These are phyloP conservation scores for Mortierella sp. DNA, from an alignment of 371 early-diverging fungal species.

Conservation along the genomic window DNA sequence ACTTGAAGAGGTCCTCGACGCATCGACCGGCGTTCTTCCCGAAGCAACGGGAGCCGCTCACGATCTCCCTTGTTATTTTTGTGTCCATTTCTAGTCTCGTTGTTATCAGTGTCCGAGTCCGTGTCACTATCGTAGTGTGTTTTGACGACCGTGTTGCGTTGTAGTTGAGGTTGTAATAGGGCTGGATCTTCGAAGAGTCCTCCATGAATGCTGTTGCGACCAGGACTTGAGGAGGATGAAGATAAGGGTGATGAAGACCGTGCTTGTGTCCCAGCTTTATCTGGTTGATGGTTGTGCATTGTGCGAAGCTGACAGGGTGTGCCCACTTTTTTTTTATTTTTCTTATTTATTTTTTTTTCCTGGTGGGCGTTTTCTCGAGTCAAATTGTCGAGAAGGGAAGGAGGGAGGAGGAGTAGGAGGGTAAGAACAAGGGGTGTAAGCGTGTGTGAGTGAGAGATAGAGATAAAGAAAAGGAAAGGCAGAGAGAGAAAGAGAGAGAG, in stretches of 20 bases:
- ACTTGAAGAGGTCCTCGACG: constrained; percentile 6
- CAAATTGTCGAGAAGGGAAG: too few relatives aligned
- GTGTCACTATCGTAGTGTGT: constrained; percentile 23
- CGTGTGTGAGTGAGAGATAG: not conserved
- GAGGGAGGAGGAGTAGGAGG: too few relatives aligned
- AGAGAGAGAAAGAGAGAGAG: not conserved
- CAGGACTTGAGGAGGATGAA: too few relatives aligned
- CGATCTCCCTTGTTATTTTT: not conserved
- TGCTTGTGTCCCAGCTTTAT: too few relatives aligned
- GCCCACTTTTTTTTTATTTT: too few relatives aligned
- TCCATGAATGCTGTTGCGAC: not conserved
- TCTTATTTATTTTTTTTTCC: too few relatives aligned
- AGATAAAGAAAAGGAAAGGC: not conserved
- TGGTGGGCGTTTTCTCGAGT: too few relatives aligned
- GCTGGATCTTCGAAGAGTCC: not conserved
- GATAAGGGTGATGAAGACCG: too few relatives aligned
- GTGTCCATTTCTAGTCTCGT: not conserved
- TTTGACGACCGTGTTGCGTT: constrained; percentile 16
- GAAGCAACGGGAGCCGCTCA: not conserved
- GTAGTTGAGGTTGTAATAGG: too few relatives aligned
- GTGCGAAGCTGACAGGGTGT: too few relatives aligned
- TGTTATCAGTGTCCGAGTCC: constrained; percentile 5
- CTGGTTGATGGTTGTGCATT: too few relatives aligned
- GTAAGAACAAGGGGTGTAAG: not conserved
- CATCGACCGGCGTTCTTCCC: not conserved